Evolutionary conservation across 192 early-diverging fungal species (phyloP), one percentile per base, ranked within the genome.

Genomic region (Geosiphon pyriformis): DNA sequence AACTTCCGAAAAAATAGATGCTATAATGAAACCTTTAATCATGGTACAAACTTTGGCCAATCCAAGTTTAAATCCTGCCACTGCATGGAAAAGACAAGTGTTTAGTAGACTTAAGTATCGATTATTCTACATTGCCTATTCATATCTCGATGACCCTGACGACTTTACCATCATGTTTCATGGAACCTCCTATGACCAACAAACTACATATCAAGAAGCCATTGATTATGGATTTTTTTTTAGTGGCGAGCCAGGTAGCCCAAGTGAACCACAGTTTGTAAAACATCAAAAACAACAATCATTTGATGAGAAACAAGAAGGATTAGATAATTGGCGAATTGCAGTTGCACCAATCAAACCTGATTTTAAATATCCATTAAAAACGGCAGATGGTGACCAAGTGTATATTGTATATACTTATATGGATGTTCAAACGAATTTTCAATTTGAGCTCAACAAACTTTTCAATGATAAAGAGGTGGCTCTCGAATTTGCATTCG

Each of bases 231-330:
- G 22, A 23, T 54, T 54, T 20, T 30, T 29, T n/a, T 15, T 30
- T 20, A 15, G 51, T 37, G 49, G 29, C 7, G 61, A 31, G 30
- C 29, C 30, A 50, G 1, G 20, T 46, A 42, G 3, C 26, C 46
- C 48, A n/a, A 54, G 8, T 12, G 26, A 12, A 12, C 6, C 46
- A 27, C 27, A 64, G 17, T 30, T 15, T 51, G 29, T 64, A 50
- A 12, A 51, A 32, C 61, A 51, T 51, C n/a, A n/a, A n/a, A n/a
- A 51, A 33, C n/a, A 17, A 27, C 61, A 64, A 64, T 20, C 46
- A 52, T 64, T 51, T 51, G 61, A 64, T 64, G n/a, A 35, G 46
- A 15, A 50, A 64, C 61, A 64, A 22, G 29, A 51, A n/a, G 61
- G 61, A 64, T 64, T 51, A 12, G 30, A 64, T 32, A 12, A 64